Percentiles rank a stretch among this genome's conserved stretches.
Evolutionary conservation across 1,139 yeast species (phyloP).

Genomic region (Spencermartinsiella ligniputridi): DNA sequence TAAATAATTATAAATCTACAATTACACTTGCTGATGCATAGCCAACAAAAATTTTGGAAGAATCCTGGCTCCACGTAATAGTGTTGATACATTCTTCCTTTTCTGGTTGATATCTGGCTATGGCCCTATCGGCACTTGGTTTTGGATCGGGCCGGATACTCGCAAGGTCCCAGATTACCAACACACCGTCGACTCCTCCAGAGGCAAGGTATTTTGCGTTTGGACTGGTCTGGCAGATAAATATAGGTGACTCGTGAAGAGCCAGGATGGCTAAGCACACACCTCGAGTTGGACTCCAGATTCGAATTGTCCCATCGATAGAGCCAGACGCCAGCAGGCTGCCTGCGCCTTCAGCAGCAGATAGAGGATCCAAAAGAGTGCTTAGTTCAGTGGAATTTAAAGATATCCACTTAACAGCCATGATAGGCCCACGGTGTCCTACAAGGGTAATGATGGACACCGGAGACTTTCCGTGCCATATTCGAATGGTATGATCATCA

Average conservation of each 20-base stretch:
- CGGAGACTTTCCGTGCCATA: constrained; percentile 51
- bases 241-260: constrained; percentile 46
- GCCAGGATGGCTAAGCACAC: constrained; percentile 37
- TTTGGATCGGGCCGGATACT: constrained; percentile 1
- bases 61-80: constrained; percentile 26
- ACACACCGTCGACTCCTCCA: constrained; percentile 59
- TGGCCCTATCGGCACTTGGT: constrained; percentile 12
- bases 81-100: constrained; percentile 9
- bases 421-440: constrained; percentile 31
- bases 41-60: constrained; percentile 24
- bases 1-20: constrained; percentile 6
- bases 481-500: constrained; percentile 65
- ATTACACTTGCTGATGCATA: constrained; percentile 12
- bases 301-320: constrained; percentile 63
- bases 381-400: constrained; percentile 10
- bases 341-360: constrained; percentile 5
- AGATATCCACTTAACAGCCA: constrained; percentile 29
- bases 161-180: constrained; percentile 49
- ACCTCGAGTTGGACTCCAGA: constrained; percentile 60
- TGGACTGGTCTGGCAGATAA: constrained; percentile 51
- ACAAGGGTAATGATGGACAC: constrained; percentile 26
- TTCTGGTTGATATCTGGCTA: constrained; percentile 14
- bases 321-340: constrained; percentile 45
- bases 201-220: constrained; percentile 48
- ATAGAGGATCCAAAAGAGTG: constrained; percentile 11